These are phyloP conservation scores for Neofusicoccum parvum DNA, from an alignment of 2,329 filamentous ascomycete species.

Conservation along the genomic window DNA sequence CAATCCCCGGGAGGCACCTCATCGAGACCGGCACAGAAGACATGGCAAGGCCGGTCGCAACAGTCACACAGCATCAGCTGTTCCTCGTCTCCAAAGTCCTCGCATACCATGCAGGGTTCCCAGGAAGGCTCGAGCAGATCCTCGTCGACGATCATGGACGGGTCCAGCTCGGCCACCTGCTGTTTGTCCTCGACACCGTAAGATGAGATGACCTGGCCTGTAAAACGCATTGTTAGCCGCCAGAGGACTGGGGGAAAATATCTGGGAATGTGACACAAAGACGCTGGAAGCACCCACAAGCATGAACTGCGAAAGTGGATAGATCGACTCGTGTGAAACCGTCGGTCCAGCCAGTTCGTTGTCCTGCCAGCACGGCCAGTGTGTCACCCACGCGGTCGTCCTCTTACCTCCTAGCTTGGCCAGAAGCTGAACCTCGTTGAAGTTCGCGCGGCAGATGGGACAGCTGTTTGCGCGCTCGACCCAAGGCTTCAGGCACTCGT, in stretches of 20 bases:
- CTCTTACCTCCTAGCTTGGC: conserved; percentile 75
- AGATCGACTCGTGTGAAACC: conserved; percentile 1
- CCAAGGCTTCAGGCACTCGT: conserved; percentile 92
- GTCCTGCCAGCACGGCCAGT: conserved; percentile 1
- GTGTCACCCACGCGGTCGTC: background rate
- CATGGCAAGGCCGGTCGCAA: conserved; percentile 88
- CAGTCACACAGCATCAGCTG: conserved; percentile 86
- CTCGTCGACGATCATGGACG: conserved; percentile 72
- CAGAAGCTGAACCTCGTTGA: conserved; percentile 87
- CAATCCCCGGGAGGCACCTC: conserved; percentile 75
- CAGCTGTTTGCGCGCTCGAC: conserved; percentile 96
- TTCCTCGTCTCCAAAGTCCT: conserved; percentile 77
- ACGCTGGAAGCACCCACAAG: conserved; percentile 20
- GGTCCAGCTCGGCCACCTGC: conserved; percentile 87
- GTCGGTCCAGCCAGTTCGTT: conserved; percentile 18
- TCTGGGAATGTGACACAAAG: conserved; percentile 3
- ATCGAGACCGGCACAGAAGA: conserved; percentile 85
- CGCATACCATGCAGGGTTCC: conserved; percentile 83
- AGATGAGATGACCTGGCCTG: conserved; percentile 60
- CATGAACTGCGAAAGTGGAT: conserved; percentile 16
- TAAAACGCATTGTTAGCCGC: background rate
- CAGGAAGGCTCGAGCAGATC: conserved; percentile 56
- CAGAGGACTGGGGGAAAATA: background rate
- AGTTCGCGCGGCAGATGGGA: conserved; percentile 89
- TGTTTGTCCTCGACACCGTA: conserved; percentile 77